phyloP scores from a whole-genome alignment of 441 rosid genomes.

The Viola pubescens region DNA sequence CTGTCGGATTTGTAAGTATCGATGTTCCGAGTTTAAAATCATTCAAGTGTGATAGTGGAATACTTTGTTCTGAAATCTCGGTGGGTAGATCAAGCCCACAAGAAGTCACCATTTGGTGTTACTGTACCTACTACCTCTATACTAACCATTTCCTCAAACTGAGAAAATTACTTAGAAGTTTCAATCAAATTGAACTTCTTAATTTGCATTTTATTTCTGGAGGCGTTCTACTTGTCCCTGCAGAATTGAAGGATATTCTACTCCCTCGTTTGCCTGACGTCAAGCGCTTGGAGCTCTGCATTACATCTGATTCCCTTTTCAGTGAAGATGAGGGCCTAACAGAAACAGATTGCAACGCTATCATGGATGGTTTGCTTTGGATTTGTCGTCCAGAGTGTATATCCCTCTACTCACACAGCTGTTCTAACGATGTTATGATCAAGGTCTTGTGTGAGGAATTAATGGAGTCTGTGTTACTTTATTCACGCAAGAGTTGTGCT shows the following conservation, averaged over 20 bases:
- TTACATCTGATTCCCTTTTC: neutral
- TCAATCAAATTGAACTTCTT: neutral
- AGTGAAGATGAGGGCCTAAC: neutral
- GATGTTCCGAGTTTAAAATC: neutral
- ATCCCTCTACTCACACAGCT: neutral
- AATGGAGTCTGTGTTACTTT: neutral
- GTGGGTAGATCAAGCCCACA: neutral
- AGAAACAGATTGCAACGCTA: neutral
- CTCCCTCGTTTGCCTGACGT: neutral
- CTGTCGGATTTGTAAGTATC: too few relatives aligned
- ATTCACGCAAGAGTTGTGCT: too few relatives aligned
- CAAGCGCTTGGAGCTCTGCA: neutral
- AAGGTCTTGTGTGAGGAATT: neutral
- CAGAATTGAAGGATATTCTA: neutral
- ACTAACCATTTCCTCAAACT: neutral
- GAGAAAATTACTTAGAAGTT: neutral
- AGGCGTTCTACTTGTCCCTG: neutral
- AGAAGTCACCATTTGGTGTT: neutral
- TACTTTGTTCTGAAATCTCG: neutral
- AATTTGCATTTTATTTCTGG: neutral
- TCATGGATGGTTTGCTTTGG: neutral
- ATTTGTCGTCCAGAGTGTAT: neutral
- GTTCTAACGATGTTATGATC: too few relatives aligned
- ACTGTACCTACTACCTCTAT: neutral
- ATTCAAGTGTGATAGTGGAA: neutral